These are phyloP conservation scores for Neurospora sp. DNA, from an alignment of 495 filamentous ascomycete species.

Conservation along the genomic window DNA sequence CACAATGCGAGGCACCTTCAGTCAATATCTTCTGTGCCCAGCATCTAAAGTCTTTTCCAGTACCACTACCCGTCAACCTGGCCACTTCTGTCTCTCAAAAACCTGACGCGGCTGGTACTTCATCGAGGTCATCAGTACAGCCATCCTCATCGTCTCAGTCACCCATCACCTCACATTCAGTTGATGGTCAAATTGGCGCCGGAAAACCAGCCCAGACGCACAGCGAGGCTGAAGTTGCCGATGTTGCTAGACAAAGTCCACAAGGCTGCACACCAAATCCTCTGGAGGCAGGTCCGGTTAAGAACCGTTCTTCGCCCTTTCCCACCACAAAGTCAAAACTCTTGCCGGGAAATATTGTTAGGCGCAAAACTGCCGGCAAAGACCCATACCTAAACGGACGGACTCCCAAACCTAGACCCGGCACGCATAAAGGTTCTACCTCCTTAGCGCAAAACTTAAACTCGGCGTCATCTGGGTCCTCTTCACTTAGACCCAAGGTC, in stretches of 20 bases:
- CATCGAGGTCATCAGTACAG: neutral
- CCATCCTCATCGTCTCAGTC: neutral
- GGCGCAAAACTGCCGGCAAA: neutral
- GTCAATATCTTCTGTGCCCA: neutral
- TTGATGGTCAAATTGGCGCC: neutral
- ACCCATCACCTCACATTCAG: neutral
- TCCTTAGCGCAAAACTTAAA: neutral
- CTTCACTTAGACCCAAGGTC: neutral
- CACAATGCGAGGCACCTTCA: neutral
- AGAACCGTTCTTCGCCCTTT: neutral
- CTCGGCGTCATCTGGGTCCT: neutral
- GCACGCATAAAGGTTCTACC: neutral
- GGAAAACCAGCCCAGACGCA: neutral
- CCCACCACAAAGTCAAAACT: neutral
- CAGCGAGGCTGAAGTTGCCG: neutral
- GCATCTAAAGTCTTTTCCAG: neutral
- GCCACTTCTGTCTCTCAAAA: neutral
- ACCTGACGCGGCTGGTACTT: neutral
- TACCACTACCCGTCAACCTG: neutral
- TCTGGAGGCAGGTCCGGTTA: neutral
- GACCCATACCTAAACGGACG: neutral
- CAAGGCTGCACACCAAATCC: neutral
- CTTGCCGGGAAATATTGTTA: neutral
- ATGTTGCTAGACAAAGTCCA: neutral
- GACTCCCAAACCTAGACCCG: constrained; percentile 3